These are phyloP conservation scores for Aureobasidium vineae DNA, from an alignment of 2,329 filamentous ascomycete species.

Conservation along the genomic window DNA sequence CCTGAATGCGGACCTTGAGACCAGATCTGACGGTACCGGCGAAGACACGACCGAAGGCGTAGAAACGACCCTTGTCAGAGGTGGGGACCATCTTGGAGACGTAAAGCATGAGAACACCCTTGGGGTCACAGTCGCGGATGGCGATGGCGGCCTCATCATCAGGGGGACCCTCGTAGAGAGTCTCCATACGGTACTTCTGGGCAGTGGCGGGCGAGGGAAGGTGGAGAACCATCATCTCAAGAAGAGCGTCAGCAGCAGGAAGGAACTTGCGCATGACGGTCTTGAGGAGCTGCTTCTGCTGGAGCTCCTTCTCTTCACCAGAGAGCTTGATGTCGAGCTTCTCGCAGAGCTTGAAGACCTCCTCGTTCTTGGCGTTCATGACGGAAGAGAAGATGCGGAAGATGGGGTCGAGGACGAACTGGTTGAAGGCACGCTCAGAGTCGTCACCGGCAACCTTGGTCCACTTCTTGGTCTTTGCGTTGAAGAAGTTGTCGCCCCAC, in stretches of 20 bases:
- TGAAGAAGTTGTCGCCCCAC: conserved; percentile 99
- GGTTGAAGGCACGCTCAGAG: conserved; percentile 98
- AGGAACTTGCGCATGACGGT: conserved; percentile 98
- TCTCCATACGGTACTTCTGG: conserved; percentile 97
- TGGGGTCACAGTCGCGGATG: conserved; percentile 98
- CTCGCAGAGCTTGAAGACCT: conserved; percentile 75
- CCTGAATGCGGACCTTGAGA: conserved; percentile 99
- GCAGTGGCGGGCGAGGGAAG: conserved; percentile 93
- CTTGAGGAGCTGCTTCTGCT: conserved; percentile 98
- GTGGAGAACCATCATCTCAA: conserved; percentile 99
- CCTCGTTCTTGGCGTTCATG: conserved; percentile 99
- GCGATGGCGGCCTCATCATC: conserved; percentile 92
- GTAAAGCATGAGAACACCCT: conserved; percentile 99
- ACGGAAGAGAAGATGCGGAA: conserved; percentile 97
- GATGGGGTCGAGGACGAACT: conserved; percentile 99
- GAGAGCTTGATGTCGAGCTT: conserved; percentile 96
- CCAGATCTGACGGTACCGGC: conserved; percentile 95
- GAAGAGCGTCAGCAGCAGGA: conserved; percentile 92
- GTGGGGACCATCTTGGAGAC: conserved; percentile 99
- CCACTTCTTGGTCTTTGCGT: conserved; percentile 99
- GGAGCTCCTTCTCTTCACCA: conserved; percentile 82
- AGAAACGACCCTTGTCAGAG: conserved; percentile 99
- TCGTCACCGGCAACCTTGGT: conserved; percentile 78
- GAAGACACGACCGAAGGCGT: conserved; percentile 99
- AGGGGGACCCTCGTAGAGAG: conserved; percentile 93